These are phyloP conservation scores for Aaosphaeria arxii DNA, from an alignment of 2,329 filamentous ascomycete species.

Conservation along the genomic window DNA sequence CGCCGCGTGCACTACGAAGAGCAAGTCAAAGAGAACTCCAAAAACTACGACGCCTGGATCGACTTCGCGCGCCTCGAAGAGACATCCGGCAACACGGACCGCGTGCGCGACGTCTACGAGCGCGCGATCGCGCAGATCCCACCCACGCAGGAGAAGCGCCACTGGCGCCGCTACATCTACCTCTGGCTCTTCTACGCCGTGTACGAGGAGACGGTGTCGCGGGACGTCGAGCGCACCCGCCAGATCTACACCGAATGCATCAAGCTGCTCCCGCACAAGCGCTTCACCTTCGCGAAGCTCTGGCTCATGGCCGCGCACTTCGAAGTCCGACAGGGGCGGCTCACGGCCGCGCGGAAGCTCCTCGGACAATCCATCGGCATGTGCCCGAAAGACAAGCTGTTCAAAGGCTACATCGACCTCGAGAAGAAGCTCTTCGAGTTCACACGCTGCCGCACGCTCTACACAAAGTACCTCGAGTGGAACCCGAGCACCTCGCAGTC, in stretches of 20 bases:
- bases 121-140: slow-evolving; percentile 93
- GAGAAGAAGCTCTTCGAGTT: slow-evolving; percentile 96
- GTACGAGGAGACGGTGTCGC: slow-evolving; percentile 86
- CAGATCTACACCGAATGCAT: slow-evolving; percentile 91
- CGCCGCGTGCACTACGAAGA: slow-evolving; percentile 91
- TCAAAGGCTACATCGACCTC: slow-evolving; percentile 88
- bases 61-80: slow-evolving; percentile 93
- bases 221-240: slow-evolving; percentile 72
- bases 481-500: slow-evolving; percentile 87
- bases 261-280: slow-evolving; percentile 86
- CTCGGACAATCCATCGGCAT: slow-evolving; percentile 87
- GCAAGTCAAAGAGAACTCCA: slow-evolving; percentile 86
- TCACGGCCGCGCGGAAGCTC: slow-evolving; percentile 79
- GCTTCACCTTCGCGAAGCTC: slow-evolving; percentile 95
- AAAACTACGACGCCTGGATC: slow-evolving; percentile 97
- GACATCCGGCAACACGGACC: slow-evolving; percentile 73
- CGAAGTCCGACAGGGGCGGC: slow-evolving; percentile 81
- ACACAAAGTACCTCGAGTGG: slow-evolving; percentile 91
- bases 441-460: slow-evolving; percentile 81
- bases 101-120: slow-evolving; percentile 90
- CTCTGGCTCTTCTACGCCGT: slow-evolving; percentile 97
- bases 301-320: slow-evolving; percentile 95
- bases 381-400: slow-evolving; percentile 94
- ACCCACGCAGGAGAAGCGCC: slow-evolving; percentile 91
- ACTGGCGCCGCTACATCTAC: slow-evolving; percentile 97